Conservation (phyloP, 306 rosid genomes). For the Quercus variabilis region DNA sequence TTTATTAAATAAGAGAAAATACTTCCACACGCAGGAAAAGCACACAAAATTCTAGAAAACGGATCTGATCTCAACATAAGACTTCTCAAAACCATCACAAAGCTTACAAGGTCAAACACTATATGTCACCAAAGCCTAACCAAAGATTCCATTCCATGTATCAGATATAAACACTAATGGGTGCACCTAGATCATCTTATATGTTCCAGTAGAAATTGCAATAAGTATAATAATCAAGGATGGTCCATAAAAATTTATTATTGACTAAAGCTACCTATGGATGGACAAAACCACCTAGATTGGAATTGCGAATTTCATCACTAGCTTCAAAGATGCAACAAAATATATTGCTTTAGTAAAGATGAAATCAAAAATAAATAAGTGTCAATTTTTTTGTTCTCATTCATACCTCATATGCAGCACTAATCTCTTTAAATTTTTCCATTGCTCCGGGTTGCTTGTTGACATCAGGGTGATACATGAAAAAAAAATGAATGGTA, state of each 20-base stretch:
- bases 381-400: slow-evolving; percentile 4
- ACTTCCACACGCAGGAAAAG: too few relatives aligned
- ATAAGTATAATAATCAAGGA: not conserved
- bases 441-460: slow-evolving; percentile 96
- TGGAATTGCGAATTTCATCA: not conserved
- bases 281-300: not conserved
- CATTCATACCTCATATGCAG: slow-evolving; percentile 80
- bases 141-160: not conserved
- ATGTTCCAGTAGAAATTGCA: not conserved
- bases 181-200: too few relatives aligned
- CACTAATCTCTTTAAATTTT: slow-evolving; percentile 90
- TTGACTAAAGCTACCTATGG: not conserved
- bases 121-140: not conserved
- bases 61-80: too few relatives aligned
- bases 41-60: too few relatives aligned
- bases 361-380: not conserved
- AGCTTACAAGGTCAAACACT: not conserved
- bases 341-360: not conserved
- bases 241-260: not conserved
- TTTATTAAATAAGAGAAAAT: too few relatives aligned
- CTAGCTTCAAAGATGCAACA: not conserved
- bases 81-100: too few relatives aligned
- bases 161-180: too few relatives aligned
- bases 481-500: not conserved
- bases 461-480: slow-evolving; percentile 97